Percentiles rank a stretch among this genome's conserved stretches.
Evolutionary conservation across 352 stramenopile genomes (phyloP).

Genomic region (Phytophthora aleatoria): DNA sequence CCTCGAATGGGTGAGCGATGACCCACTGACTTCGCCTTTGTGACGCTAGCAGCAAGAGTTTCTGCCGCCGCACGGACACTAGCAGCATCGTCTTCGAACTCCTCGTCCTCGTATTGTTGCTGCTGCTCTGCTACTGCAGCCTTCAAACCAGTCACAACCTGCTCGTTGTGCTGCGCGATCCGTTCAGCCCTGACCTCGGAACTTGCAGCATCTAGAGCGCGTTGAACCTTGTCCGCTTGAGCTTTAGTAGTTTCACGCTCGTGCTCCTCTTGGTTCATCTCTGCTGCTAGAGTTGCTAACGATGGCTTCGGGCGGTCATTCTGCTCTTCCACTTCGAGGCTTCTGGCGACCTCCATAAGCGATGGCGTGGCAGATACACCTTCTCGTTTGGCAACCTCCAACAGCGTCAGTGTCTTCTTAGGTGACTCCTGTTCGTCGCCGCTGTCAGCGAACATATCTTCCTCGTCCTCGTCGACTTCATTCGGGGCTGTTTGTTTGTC

Average conservation of each 20-base stretch:
- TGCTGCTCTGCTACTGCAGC: conserved; percentile 46
- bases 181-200: conserved; percentile 39
- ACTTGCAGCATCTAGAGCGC: conserved; percentile 27
- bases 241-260: conserved; percentile 14
- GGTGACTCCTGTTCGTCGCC: conserved; percentile 21
- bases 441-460: conserved; percentile 43
- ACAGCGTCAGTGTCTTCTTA: conserved; percentile 30
- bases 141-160: conserved; percentile 40
- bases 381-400: conserved; percentile 46
- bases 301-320: conserved; percentile 11
- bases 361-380: conserved; percentile 10
- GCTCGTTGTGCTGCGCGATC: conserved; percentile 19
- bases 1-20: conserved; percentile 20
- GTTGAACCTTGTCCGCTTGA: conserved; percentile 33
- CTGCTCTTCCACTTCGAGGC: conserved; percentile 21
- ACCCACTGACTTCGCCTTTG: conserved; percentile 24
- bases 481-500: background rate
- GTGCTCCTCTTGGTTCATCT: conserved; percentile 53
- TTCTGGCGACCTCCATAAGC: conserved; percentile 24
- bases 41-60: conserved; percentile 37
- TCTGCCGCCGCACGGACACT: conserved; percentile 26
- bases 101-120: conserved; percentile 48
- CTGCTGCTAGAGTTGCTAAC: conserved; percentile 36
- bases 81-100: conserved; percentile 55
- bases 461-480: conserved; percentile 30